A percentile compares a stretch with the other conserved stretches of the same genome.
phyloP scores from a whole-genome alignment of 2,329 filamentous ascomycete species.

The Capronia epimyces region DNA sequence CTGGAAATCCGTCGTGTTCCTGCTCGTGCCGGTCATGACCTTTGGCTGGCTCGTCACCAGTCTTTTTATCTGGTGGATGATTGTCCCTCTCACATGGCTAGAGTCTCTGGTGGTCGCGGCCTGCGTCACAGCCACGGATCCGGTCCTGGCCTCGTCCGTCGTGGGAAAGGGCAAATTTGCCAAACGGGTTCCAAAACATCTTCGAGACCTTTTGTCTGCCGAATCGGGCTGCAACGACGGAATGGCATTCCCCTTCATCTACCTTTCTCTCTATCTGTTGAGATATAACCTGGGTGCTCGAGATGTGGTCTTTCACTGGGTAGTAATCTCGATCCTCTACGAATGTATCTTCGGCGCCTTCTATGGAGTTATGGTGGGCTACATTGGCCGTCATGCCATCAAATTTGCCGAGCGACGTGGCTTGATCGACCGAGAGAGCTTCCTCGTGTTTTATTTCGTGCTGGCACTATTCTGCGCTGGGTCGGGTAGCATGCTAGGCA shows the following conservation, averaged over 20 bases:
- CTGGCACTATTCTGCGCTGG: conserved; percentile 93
- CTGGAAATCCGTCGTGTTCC: conserved; percentile 83
- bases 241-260: conserved; percentile 98
- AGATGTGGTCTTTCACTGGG: conserved; percentile 75
- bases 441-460: conserved; percentile 97
- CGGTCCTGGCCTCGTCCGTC: conserved; percentile 92
- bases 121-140: conserved; percentile 95
- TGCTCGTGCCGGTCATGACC: conserved; percentile 94
- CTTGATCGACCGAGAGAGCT: conserved; percentile 91
- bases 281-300: conserved; percentile 65
- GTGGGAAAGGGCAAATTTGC: conserved; percentile 99
- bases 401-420: conserved; percentile 77
- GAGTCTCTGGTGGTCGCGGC: conserved; percentile 82
- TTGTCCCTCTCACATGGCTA: conserved; percentile 73
- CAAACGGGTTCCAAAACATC: conserved; percentile 92
- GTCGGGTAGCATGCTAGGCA: conserved; percentile 80
- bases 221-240: conserved; percentile 99
- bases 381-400: conserved; percentile 84
- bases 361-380: conserved; percentile 82
- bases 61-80: conserved; percentile 90
- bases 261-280: conserved; percentile 84
- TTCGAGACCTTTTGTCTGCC: conserved; percentile 88
- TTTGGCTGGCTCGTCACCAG: conserved; percentile 80
- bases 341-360: conserved; percentile 91
- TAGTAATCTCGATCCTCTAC: conserved; percentile 85